A percentile compares a stretch with the other conserved stretches of the same genome.
These are phyloP conservation scores for Cercospora berteroae DNA, from an alignment of 2,329 filamentous ascomycete species.

Conservation along the genomic window DNA sequence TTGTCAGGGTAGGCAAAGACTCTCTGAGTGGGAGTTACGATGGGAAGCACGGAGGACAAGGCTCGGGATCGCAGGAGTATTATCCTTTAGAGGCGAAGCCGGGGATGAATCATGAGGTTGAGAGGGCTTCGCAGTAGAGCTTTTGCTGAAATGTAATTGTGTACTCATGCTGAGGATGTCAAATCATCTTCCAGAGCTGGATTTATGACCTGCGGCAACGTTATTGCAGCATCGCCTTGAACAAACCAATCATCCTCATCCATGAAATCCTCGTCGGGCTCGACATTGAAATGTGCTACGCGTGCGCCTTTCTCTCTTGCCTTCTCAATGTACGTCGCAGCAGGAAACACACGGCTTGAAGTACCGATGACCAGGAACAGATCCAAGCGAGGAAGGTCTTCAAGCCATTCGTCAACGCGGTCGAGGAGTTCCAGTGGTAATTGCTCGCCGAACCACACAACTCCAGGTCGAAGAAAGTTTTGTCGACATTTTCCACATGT, in stretches of 20 bases:
- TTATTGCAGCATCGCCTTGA: background rate
- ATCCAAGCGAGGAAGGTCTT: background rate
- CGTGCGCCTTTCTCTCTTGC: background rate
- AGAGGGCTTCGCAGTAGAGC: background rate
- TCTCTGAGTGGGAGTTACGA: background rate
- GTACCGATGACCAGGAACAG: background rate
- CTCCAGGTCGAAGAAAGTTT: background rate
- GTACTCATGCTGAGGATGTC: background rate
- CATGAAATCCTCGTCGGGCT: background rate
- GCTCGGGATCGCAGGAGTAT: background rate
- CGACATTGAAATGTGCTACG: background rate
- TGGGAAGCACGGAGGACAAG: background rate
- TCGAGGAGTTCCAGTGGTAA: background rate
- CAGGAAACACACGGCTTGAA: background rate
- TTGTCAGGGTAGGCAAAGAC: slow-evolving; percentile 8
- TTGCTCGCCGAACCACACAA: background rate
- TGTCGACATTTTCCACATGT: background rate
- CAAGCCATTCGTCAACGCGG: background rate
- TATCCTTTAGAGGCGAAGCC: background rate
- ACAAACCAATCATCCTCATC: background rate
- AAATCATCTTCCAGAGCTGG: background rate
- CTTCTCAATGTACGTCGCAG: background rate
- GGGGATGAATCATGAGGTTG: background rate
- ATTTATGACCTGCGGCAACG: background rate
- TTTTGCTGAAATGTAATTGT: background rate